Base-by-base conservation (phyloP, 768 basidiomycete genomes). In the Termitomyces eurrhizus region DNA sequence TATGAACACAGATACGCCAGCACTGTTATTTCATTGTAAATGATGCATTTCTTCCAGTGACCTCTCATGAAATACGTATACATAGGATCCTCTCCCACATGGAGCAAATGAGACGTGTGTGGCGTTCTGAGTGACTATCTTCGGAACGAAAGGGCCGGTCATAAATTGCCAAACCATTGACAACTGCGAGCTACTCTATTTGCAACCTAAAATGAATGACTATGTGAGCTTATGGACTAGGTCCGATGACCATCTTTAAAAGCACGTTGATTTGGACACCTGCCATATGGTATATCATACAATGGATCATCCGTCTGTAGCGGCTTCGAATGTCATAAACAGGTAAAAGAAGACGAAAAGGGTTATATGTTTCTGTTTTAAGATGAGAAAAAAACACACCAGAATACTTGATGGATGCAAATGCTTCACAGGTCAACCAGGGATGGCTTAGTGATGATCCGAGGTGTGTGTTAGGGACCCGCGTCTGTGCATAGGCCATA, bases 21-120 rank as follows among this genome's bases (percentile, higher is more conserved):
- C 42, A 60, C 60, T 62, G 16, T 62, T 45, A 48, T 60, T 63
- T 63, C 52, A 51, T 60, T 56, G 52, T 58, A 45, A 33, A 59
- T 59, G 55, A 62, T 57, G 51, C 56, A 21, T 56, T 59, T 42
- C 29, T 29, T 50, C 60, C 16, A 49, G 46, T 35, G 51, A 58
- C 45, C 37, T 59, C 46, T 58, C 49, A 49, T 61, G 59, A 57
- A 55, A 14, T 52, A 54, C 51, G 7, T 37, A 14, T 29, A 29
- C 29, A 29, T 39, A 58, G 24, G 24, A 58, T 52, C 24, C n/a
- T 46, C 21, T 62, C 55, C 42, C 48, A n/a, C 35, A 53, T 35
- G 32, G 37, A 8, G 45, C 21, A 60, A 60, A 41, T 55, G 4
- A 39, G 14, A 14, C 21, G 49, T 63, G 52, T 63, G 62, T 57